Percentiles rank a stretch among this genome's conserved stretches.
Evolutionary conservation across 306 rosid genomes (phyloP).

Genomic region (Cicer cuneatum): DNA sequence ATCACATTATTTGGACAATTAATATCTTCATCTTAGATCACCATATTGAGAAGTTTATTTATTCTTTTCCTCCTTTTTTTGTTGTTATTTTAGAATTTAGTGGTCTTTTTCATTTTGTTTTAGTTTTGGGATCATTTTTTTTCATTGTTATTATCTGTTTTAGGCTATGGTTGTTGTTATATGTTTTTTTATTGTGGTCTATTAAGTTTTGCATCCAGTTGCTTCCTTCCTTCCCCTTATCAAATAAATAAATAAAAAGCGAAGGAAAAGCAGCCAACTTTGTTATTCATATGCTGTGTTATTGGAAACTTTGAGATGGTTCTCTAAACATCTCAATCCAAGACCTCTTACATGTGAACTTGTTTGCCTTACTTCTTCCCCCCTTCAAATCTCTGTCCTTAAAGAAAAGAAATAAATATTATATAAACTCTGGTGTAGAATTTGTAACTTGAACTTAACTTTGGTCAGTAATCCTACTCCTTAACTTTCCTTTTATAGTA

Average conservation of each 20-base stretch:
- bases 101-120: background rate
- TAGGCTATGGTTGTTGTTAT: background rate
- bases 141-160: background rate
- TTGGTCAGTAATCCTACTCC: slow-evolving; percentile 29
- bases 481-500: slow-evolving; percentile 33
- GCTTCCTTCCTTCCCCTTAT: slow-evolving; percentile 17
- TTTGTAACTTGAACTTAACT: slow-evolving; percentile 21
- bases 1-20: slow-evolving; percentile 23
- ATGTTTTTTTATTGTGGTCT: slow-evolving; percentile 4
- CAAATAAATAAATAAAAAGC: slow-evolving; percentile 1
- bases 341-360: slow-evolving; percentile 28
- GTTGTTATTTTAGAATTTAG: slow-evolving; percentile 3
- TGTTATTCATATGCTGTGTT: slow-evolving; percentile 2
- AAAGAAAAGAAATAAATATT: slow-evolving; percentile 17
- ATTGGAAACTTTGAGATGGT: slow-evolving; percentile 15
- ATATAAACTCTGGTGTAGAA: slow-evolving; percentile 29
- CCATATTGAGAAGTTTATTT: slow-evolving; percentile 4
- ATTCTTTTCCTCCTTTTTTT: background rate
- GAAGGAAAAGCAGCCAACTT: background rate
- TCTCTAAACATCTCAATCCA: slow-evolving; percentile 24
- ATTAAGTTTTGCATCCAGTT: slow-evolving; percentile 28
- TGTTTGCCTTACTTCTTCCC: background rate
- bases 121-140: background rate
- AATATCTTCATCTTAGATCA: slow-evolving; percentile 16
- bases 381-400: slow-evolving; percentile 23